phyloP scores from a whole-genome alignment of 257 asterid genomes.

The Verbena officinalis region DNA sequence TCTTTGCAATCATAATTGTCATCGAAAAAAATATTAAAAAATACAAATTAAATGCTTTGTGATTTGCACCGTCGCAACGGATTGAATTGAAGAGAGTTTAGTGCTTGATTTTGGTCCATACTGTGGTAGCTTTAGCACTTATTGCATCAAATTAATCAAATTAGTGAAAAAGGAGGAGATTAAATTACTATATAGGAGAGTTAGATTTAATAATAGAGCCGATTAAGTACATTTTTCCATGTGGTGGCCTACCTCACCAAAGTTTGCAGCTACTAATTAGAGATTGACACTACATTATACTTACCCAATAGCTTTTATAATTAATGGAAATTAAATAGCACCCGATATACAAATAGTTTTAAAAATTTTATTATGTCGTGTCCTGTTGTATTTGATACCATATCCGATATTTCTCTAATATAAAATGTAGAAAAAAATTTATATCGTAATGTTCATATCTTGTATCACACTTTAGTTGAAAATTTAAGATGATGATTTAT shows the following conservation, averaged over 20 bases:
- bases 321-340: slow-evolving; percentile 14
- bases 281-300: slow-evolving; percentile 27
- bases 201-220: slow-evolving; percentile 26
- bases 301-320: slow-evolving; percentile 1
- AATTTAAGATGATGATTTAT: too few species aligned
- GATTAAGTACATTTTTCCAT: slow-evolving; percentile 20
- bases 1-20: too few species aligned
- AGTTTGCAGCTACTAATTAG: slow-evolving; percentile 39
- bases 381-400: too few species aligned
- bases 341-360: too few species aligned
- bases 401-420: too few species aligned
- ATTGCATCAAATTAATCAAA: slow-evolving; percentile 27
- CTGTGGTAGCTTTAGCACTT: slow-evolving; percentile 22
- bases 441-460: too few species aligned
- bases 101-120: slow-evolving; percentile 13
- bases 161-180: neutral
- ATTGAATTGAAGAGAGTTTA: slow-evolving; percentile 5
- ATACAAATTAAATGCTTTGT: slow-evolving; percentile 27
- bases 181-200: neutral
- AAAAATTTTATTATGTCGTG: too few species aligned
- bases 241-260: slow-evolving; percentile 24
- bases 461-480: too few species aligned
- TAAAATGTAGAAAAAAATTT: too few species aligned
- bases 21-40: neutral
- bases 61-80: slow-evolving; percentile 34